Conservation (phyloP, 768 basidiomycete genomes). For the Mycena pura region DNA sequence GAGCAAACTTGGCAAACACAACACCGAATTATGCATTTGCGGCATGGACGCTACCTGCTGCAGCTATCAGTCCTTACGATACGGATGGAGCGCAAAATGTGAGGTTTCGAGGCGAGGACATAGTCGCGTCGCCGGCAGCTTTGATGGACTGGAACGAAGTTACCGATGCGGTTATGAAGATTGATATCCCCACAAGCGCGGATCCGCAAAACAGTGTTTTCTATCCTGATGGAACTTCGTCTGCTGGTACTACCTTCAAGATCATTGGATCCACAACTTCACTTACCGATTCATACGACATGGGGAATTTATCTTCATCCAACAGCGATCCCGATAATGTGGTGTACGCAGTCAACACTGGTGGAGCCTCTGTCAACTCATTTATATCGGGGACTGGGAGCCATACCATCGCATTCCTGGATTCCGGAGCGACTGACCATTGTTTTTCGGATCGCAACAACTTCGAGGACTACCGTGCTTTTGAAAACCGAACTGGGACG, state of each 20-base stretch:
- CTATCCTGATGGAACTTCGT: no score
- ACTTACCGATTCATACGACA: no score
- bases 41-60: conserved; percentile 6
- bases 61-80: background rate
- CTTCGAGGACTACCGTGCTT: background rate
- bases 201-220: no score
- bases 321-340: no score
- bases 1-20: background rate
- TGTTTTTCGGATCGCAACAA: background rate
- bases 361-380: background rate
- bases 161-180: no score
- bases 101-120: background rate
- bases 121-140: background rate
- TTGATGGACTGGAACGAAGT: conserved; percentile 12
- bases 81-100: background rate
- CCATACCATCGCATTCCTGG: background rate
- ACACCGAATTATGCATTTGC: background rate
- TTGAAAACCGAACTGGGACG: background rate
- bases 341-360: no score
- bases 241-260: no score
- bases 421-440: background rate
- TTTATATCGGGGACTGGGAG: no score
- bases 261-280: no score
- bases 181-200: no score
- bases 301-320: no score